A percentile compares a stretch with the other conserved stretches of the same genome.
Evolutionary conservation across 1,139 yeast species (phyloP).

Genomic region (Pneumocystis wakefieldiae): DNA sequence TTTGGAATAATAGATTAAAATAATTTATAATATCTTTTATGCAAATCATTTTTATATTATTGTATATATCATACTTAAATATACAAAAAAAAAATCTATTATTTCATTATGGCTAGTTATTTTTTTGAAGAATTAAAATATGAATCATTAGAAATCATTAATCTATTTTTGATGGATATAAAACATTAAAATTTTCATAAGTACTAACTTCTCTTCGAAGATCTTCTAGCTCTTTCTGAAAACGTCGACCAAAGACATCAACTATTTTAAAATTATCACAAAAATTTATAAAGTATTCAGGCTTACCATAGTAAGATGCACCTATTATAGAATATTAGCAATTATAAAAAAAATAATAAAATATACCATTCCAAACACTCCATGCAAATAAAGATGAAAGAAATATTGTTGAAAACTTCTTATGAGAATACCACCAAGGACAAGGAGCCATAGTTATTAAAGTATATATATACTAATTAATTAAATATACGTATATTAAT

Average conservation of each 20-base stretch:
- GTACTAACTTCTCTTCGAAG: constrained; percentile 29
- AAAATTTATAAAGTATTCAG: background rate
- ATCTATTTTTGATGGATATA: background rate
- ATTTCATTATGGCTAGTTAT: background rate
- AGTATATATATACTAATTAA: constrained; percentile 64
- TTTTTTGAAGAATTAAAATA: background rate
- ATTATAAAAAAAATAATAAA: constrained; percentile 40
- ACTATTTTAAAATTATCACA: constrained; percentile 22
- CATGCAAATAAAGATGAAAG: constrained; percentile 54
- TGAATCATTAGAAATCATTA: background rate
- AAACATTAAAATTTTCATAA: background rate
- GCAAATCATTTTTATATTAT: background rate
- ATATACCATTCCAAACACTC: constrained; percentile 88
- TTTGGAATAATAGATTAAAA: background rate
- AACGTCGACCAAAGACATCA: constrained; percentile 76
- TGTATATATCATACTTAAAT: background rate
- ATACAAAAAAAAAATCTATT: background rate
- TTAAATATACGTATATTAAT: background rate
- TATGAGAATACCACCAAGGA: constrained; percentile 68
- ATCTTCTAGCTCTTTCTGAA: constrained; percentile 64
- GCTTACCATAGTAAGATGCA: background rate
- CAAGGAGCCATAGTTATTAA: constrained; percentile 77
- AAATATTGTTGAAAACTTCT: constrained; percentile 52
- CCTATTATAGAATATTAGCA: background rate
- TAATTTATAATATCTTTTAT: background rate